These are phyloP conservation scores for Postia placenta DNA, from an alignment of 768 basidiomycete genomes.

Conservation along the genomic window DNA sequence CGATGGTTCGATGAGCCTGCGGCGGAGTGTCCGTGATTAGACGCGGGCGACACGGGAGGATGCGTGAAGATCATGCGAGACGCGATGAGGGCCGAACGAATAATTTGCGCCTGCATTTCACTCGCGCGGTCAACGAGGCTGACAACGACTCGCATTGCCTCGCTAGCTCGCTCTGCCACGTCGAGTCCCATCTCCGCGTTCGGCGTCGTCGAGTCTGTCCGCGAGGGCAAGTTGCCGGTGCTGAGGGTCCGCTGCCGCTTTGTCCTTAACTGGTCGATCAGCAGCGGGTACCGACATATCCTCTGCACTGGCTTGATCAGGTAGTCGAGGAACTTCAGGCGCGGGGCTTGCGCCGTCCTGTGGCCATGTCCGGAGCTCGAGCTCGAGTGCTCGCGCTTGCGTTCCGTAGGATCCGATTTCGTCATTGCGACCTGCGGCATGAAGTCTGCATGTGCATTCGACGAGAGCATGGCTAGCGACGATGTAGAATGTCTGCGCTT, in stretches of 20 bases:
- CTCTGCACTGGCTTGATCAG: slow-evolving; percentile 97
- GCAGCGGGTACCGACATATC: slow-evolving; percentile 90
- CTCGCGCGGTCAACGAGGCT: slow-evolving; percentile 45
- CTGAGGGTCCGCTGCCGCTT: slow-evolving; percentile 6
- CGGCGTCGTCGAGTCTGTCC: background rate
- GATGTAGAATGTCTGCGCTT: slow-evolving; percentile 19
- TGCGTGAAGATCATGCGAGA: slow-evolving; percentile 14
- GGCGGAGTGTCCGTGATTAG: slow-evolving; percentile 7
- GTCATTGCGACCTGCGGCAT: background rate
- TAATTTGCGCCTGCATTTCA: slow-evolving; percentile 19
- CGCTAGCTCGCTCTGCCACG: slow-evolving; percentile 42
- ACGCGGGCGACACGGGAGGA: background rate
- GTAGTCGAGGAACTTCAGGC: slow-evolving; percentile 74
- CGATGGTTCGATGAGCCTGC: background rate
- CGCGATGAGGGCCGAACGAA: slow-evolving; percentile 18
- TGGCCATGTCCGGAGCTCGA: slow-evolving; percentile 1
- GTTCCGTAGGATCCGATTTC: background rate
- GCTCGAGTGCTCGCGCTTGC: slow-evolving; percentile 1
- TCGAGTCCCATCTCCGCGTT: slow-evolving; percentile 2
- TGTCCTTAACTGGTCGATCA: slow-evolving; percentile 63
- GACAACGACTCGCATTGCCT: slow-evolving; percentile 73
- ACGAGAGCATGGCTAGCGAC: background rate
- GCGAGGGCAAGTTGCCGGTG: background rate
- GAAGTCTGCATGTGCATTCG: background rate
- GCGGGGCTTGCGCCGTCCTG: slow-evolving; percentile 21